These are phyloP conservation scores for Marchantia paleacea DNA, from an alignment of 225 moss, liverwort and hornwort genomes.

Conservation along the genomic window DNA sequence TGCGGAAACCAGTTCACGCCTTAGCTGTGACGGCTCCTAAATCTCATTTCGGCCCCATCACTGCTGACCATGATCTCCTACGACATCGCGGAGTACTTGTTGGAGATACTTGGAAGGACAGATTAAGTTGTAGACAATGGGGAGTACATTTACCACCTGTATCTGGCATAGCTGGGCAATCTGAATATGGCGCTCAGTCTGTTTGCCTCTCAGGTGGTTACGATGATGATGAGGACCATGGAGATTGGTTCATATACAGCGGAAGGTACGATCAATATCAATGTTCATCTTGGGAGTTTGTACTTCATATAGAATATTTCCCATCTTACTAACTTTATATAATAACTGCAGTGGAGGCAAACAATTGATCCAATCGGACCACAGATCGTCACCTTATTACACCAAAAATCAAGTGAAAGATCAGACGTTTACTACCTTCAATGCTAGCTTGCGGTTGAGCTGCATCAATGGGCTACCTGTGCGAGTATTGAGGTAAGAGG, in stretches of 20 bases:
- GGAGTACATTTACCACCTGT: constrained; percentile 28
- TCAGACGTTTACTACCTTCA: too few species aligned
- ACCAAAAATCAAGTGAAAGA: too few species aligned
- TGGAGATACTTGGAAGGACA: constrained; percentile 78
- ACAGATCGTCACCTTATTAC: too few species aligned
- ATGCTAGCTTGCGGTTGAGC: too few species aligned
- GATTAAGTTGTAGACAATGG: constrained; percentile 16
- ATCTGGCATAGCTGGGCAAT: constrained; percentile 24
- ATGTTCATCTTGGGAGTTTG: background rate
- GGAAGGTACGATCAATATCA: constrained; percentile 5
- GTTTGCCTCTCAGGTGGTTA: constrained; percentile 23
- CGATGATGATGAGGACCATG: constrained; percentile 27
- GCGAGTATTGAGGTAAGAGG: too few species aligned
- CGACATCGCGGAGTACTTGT: constrained; percentile 72
- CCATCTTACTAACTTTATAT: too few species aligned
- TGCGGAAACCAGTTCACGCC: too few species aligned
- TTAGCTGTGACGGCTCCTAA: constrained; percentile 39
- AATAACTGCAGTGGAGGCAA: too few species aligned
- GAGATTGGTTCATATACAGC: constrained; percentile 26
- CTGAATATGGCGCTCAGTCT: constrained; percentile 23
- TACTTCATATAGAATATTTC: too few species aligned
- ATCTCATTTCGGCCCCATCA: constrained; percentile 74
- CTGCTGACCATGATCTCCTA: constrained; percentile 58
- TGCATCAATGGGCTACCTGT: too few species aligned
- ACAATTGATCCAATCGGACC: too few species aligned